Base-by-base conservation (phyloP, 805 yeast species). In the Wickerhamomyces kurtzmanii region DNA sequence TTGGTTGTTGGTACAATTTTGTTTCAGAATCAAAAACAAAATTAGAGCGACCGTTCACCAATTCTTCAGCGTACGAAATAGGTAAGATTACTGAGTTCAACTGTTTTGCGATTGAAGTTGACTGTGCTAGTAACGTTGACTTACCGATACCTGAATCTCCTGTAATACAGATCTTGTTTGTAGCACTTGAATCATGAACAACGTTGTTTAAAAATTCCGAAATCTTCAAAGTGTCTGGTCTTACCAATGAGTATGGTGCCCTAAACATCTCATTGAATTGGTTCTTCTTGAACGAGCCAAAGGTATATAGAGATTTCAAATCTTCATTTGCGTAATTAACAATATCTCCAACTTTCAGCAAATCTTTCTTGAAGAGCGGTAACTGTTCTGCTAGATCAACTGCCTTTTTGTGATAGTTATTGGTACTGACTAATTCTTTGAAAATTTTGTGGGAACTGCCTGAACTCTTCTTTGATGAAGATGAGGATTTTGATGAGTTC, bases 71-170 rank as follows among this genome's bases (percentile, higher is more conserved):
- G 35, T 72, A 58, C 17, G 85, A 71, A 12, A 85, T 51, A 27
- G 81, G 83, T 25, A 86, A 42, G 5, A 83, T 54, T 11, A 78
- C 59, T 16, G 66, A 52, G 17, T 49, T 49, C 12, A 38, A 47
- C 19, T 61, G 42, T 8, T 55, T 47, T 4, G 74, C 66, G 26
- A 81, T 51, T 0, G 79, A 71, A 23, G 78, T 78, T 2, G 76
- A 61, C 51, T 86, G 95, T 0, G 87, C 52, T 26, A 86, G 42
- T 21, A 77, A 44, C 0, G 84, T 71, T 4, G 89, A 70, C 57
- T 86, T 87, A 6, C 96, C 96, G 8, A 70, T 64, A 27, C 95
- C 95, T 24, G 69, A 55, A 31, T 68, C 75, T 23, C 94, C 94
- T 13, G 69, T 49, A n/a, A 84, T 35, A 17, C 75, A 57, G 17